Percentiles rank a stretch among this genome's conserved stretches.
phyloP scores from a whole-genome alignment of 2,329 filamentous ascomycete species.

The Anisogramma anomala region DNA sequence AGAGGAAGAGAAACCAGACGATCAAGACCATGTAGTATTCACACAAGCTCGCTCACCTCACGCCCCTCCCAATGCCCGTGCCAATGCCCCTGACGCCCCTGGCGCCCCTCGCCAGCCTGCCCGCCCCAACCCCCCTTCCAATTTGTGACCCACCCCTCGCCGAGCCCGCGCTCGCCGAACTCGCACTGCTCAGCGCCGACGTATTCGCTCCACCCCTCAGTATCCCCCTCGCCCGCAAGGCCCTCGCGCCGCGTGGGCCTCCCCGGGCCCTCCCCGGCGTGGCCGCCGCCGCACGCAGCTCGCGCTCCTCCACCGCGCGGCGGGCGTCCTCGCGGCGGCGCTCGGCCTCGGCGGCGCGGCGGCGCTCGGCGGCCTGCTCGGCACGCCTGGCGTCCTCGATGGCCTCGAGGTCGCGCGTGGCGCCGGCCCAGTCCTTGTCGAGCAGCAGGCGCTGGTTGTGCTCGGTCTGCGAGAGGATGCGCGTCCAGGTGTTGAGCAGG shows the following conservation, averaged over 20 bases:
- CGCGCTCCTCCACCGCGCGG: conserved; percentile 51
- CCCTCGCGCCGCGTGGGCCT: neutral
- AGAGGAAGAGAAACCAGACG: neutral
- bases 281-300: conserved; percentile 30
- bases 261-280: conserved; percentile 3
- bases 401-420: conserved; percentile 74
- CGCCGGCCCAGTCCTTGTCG: conserved; percentile 80
- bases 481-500: conserved; percentile 88
- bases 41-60: conserved; percentile 7
- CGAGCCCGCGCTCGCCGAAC: conserved; percentile 22
- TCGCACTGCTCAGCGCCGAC: conserved; percentile 16
- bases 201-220: conserved; percentile 7
- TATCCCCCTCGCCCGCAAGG: neutral
- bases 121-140: conserved; percentile 31
- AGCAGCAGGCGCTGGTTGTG: conserved; percentile 90
- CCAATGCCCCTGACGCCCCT: conserved; percentile 44
- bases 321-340: conserved; percentile 60
- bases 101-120: conserved; percentile 25
- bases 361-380: conserved; percentile 65
- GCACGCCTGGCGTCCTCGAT: conserved; percentile 68
- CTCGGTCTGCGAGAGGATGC: conserved; percentile 91
- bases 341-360: conserved; percentile 67
- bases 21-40: neutral
- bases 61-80: conserved; percentile 36
- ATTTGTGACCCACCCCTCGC: conserved; percentile 30